These are phyloP conservation scores for Xylaria sp. DNA, from an alignment of 2,329 filamentous ascomycete genomes.

Conservation along the genomic window DNA sequence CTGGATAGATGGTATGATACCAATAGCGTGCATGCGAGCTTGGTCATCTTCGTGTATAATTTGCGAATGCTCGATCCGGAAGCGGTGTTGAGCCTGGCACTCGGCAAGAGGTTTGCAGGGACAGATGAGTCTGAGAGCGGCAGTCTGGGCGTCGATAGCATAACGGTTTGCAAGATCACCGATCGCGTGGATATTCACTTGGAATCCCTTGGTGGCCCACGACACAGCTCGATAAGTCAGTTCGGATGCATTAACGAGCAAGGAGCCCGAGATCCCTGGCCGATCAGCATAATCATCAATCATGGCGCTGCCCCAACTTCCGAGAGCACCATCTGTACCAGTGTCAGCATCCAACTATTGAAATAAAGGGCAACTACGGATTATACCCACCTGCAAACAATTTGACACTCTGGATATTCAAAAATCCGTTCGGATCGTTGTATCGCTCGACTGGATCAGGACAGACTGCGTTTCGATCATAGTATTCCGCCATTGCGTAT, in stretches of 20 bases:
- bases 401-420: slow-evolving; percentile 72
- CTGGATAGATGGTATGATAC: slow-evolving; percentile 75
- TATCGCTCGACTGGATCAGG: slow-evolving; percentile 59
- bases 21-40: slow-evolving; percentile 64
- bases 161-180: slow-evolving; percentile 75
- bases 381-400: slow-evolving; percentile 68
- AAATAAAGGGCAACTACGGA: no score
- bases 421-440: slow-evolving; percentile 57
- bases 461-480: slow-evolving; percentile 72
- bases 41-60: slow-evolving; percentile 76
- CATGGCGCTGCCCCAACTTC: slow-evolving; percentile 77
- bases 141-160: slow-evolving; percentile 70
- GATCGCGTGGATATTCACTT: slow-evolving; percentile 79
- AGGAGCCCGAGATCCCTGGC: slow-evolving; percentile 68
- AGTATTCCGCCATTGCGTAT: slow-evolving; percentile 75
- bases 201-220: slow-evolving; percentile 71
- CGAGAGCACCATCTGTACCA: slow-evolving; percentile 71
- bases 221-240: slow-evolving; percentile 63
- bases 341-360: slow-evolving; percentile 37
- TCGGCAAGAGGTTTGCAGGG: slow-evolving; percentile 53
- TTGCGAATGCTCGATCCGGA: slow-evolving; percentile 77
- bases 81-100: slow-evolving; percentile 66
- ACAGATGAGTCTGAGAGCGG: slow-evolving; percentile 65
- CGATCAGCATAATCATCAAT: slow-evolving; percentile 76
- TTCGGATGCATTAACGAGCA: slow-evolving; percentile 72